phyloP scores from a whole-genome alignment of 208 protist species.

The Leishmania amazonensis region DNA sequence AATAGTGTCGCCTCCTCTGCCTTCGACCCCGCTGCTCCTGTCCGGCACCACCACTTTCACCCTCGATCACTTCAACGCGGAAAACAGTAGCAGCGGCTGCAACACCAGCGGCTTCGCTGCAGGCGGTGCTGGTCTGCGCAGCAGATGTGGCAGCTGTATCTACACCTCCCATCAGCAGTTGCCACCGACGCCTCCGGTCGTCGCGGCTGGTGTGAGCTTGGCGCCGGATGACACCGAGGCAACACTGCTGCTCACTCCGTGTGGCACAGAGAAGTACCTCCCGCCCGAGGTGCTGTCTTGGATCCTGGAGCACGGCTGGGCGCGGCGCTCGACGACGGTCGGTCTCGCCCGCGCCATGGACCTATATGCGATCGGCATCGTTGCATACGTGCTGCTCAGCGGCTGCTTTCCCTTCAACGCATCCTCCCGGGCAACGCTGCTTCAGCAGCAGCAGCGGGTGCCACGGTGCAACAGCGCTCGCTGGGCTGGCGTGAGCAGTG shows the following conservation, averaged over 20 bases:
- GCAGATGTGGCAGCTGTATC: not conserved
- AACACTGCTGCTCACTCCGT: slow-evolving; percentile 63
- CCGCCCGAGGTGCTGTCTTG: slow-evolving; percentile 78
- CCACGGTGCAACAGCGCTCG: slow-evolving; percentile 67
- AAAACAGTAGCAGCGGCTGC: not conserved
- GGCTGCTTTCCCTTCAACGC: slow-evolving; percentile 86
- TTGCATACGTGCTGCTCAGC: slow-evolving; percentile 83
- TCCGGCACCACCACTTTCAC: not conserved
- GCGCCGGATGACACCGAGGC: slow-evolving; percentile 34
- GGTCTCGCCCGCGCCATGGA: slow-evolving; percentile 62
- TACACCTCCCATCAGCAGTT: not conserved
- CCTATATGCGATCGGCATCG: slow-evolving; percentile 76
- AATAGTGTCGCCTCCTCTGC: not conserved
- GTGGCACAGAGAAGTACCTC: slow-evolving; percentile 82
- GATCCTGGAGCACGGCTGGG: slow-evolving; percentile 57
- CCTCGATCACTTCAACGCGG: not conserved
- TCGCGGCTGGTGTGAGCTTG: not conserved
- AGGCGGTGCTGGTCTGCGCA: not conserved
- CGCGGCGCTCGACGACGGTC: slow-evolving; percentile 43
- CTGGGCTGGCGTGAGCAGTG: slow-evolving; percentile 58
- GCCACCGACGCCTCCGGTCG: not conserved
- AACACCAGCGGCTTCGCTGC: not conserved
- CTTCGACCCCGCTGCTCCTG: not conserved
- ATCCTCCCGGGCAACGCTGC: slow-evolving; percentile 52
- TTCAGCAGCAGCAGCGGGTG: slow-evolving; percentile 69